These are phyloP conservation scores for Tillandsia fasciculata DNA, from an alignment of 176 grass and related monocot genomes.

Conservation along the genomic window DNA sequence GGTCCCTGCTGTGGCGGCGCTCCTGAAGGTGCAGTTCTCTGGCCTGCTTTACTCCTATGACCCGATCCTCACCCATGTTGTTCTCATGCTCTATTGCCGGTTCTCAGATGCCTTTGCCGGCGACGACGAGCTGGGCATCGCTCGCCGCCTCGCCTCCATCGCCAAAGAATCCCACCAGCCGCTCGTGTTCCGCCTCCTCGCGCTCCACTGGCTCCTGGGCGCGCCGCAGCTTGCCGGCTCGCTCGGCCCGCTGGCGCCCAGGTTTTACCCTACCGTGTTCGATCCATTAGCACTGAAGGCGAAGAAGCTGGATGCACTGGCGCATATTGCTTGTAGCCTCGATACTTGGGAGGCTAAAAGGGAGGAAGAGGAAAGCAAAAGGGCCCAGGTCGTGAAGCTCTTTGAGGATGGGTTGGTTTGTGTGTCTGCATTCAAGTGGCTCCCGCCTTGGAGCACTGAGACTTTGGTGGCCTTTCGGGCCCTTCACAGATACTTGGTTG, in stretches of 20 bases:
- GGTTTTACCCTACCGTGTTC: slow-evolving; percentile 58
- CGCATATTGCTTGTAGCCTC: slow-evolving; percentile 27
- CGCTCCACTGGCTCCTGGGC: slow-evolving; percentile 74
- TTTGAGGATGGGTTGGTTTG: slow-evolving; percentile 64
- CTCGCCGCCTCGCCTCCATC: slow-evolving; percentile 40
- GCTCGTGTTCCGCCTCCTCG: slow-evolving; percentile 49
- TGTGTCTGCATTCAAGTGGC: slow-evolving; percentile 63
- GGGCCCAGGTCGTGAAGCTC: slow-evolving; percentile 14
- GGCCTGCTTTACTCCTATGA: slow-evolving; percentile 59
- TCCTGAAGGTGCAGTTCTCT: slow-evolving; percentile 83
- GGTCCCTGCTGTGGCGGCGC: slow-evolving; percentile 50
- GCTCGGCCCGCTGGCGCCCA: slow-evolving; percentile 12
- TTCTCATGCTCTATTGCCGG: slow-evolving; percentile 47
- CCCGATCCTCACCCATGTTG: slow-evolving; percentile 54
- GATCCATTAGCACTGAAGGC: slow-evolving; percentile 78
- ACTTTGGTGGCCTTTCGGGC: slow-evolving; percentile 59
- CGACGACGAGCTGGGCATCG: slow-evolving; percentile 45
- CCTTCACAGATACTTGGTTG: slow-evolving; percentile 51
- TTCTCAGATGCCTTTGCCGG: slow-evolving; percentile 62
- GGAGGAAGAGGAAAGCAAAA: slow-evolving; percentile 20
- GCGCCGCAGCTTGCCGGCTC: slow-evolving; percentile 25
- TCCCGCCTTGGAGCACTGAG: slow-evolving; percentile 76
- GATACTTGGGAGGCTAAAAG: slow-evolving; percentile 1
- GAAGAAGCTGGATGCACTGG: slow-evolving; percentile 72
- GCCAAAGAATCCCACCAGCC: slow-evolving; percentile 47